These are phyloP conservation scores for Glebionis coronaria DNA, from an alignment of 129 eudicot species.

Conservation along the genomic window DNA sequence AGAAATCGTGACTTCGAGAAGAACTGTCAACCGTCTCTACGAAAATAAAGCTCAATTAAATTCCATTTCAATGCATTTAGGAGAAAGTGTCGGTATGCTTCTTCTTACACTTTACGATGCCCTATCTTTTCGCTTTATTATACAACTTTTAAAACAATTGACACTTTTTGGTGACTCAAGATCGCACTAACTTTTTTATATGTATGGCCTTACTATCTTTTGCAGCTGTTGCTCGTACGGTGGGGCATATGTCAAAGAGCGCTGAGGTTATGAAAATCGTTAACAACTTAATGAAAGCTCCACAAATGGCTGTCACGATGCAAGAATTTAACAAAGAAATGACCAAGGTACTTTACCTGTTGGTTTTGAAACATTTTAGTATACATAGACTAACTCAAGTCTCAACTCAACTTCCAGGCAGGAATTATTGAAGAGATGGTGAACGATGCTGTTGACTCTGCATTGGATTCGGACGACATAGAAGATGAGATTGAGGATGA, in stretches of 20 bases:
- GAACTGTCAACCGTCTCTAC: constrained; percentile 89
- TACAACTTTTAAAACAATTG: neutral
- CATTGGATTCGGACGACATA: constrained; percentile 86
- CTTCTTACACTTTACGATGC: too few species aligned
- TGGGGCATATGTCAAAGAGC: constrained; percentile 92
- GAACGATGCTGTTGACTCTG: constrained; percentile 72
- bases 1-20: constrained; percentile 85
- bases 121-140: constrained; percentile 2
- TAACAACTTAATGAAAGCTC: constrained; percentile 93
- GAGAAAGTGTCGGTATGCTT: constrained; percentile 92
- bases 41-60: constrained; percentile 97
- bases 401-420: constrained; percentile 42
- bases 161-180: neutral
- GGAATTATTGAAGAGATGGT: constrained; percentile 90
- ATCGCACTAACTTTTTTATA: neutral
- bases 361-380: neutral
- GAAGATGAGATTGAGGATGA: constrained; percentile 99
- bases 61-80: constrained; percentile 98
- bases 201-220: neutral
- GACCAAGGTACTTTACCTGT: constrained; percentile 56
- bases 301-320: constrained; percentile 83
- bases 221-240: constrained; percentile 94
- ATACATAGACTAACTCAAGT: too few species aligned
- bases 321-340: constrained; percentile 95
- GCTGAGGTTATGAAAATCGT: constrained; percentile 96